Evolutionary conservation across 768 basidiomycete species (phyloP).

Genomic region (Kwoniella europaea): DNA sequence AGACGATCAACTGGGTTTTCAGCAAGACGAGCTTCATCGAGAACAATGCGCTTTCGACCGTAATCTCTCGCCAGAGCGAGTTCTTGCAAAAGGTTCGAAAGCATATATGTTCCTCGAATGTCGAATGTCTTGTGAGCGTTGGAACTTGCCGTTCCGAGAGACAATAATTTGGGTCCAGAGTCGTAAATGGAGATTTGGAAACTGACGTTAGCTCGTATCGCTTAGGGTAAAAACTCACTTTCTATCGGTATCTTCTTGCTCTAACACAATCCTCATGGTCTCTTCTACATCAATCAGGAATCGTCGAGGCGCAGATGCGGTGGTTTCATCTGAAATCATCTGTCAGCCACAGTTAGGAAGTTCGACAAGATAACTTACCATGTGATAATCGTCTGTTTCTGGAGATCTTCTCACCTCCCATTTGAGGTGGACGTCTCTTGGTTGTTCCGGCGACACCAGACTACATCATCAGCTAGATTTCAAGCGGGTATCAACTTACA

Average conservation of each 20-base stretch:
- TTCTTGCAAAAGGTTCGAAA: conserved; percentile 98
- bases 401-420: conserved; percentile 76
- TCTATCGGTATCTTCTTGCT: conserved; percentile 96
- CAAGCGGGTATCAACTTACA: conserved; percentile 62
- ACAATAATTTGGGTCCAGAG: conserved; percentile 93
- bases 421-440: conserved; percentile 71
- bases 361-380: conserved; percentile 56
- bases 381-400: conserved; percentile 84
- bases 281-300: conserved; percentile 98
- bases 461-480: conserved; percentile 57
- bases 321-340: conserved; percentile 69
- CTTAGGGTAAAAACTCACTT: conserved; percentile 62
- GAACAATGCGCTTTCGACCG: conserved; percentile 90
- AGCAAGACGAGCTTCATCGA: conserved; percentile 96
- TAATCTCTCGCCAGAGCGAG: conserved; percentile 95
- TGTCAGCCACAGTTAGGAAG: not conserved
- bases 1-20: conserved; percentile 97
- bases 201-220: conserved; percentile 27
- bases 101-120: conserved; percentile 98
- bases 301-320: conserved; percentile 74
- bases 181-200: conserved; percentile 84
- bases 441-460: conserved; percentile 74
- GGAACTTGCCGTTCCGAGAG: conserved; percentile 92
- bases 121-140: conserved; percentile 99
- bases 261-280: conserved; percentile 91